A percentile compares a stretch with the other conserved stretches of the same genome.
These are phyloP conservation scores for Coemansia sp. DNA, from an alignment of 192 early-diverging fungal genomes.

Conservation along the genomic window DNA sequence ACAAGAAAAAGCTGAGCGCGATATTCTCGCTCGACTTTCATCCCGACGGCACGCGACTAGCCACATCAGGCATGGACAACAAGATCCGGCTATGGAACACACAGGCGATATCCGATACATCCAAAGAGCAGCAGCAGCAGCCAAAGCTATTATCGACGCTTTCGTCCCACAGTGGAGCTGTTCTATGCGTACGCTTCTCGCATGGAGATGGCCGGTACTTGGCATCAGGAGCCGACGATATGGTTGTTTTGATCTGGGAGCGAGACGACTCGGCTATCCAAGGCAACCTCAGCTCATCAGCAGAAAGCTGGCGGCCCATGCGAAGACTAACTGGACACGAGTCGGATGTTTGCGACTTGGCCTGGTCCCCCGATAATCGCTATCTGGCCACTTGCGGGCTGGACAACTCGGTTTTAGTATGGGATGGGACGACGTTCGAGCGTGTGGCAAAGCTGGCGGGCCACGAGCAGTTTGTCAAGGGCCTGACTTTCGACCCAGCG, in stretches of 20 bases:
- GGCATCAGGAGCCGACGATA: constrained; percentile 92
- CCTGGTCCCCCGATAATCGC: constrained; percentile 86
- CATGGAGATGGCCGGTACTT: constrained; percentile 69
- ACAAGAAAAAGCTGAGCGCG: constrained; percentile 59
- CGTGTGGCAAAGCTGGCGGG: constrained; percentile 64
- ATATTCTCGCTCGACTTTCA: constrained; percentile 92
- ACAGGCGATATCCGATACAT: constrained; percentile 46
- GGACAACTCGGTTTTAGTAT: constrained; percentile 81
- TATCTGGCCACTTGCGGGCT: constrained; percentile 91
- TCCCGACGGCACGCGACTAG: constrained; percentile 77
- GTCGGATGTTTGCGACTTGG: constrained; percentile 90
- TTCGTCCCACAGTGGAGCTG: constrained; percentile 82
- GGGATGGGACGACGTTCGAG: constrained; percentile 82
- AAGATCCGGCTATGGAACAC: constrained; percentile 92
- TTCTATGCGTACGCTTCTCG: constrained; percentile 87
- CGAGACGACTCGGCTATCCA: constrained; percentile 51
- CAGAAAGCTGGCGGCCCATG: constrained; percentile 72
- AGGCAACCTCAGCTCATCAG: background rate
- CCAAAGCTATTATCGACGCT: constrained; percentile 75
- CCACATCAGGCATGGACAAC: constrained; percentile 86
- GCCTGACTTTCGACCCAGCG: constrained; percentile 93
- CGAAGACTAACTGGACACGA: constrained; percentile 80
- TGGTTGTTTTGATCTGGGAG: constrained; percentile 89
- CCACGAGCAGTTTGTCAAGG: constrained; percentile 93
- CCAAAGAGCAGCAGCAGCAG: constrained; percentile 27